Conservation (phyloP, 108 stramenopile species). For the Schizochytrium sp. region DNA sequence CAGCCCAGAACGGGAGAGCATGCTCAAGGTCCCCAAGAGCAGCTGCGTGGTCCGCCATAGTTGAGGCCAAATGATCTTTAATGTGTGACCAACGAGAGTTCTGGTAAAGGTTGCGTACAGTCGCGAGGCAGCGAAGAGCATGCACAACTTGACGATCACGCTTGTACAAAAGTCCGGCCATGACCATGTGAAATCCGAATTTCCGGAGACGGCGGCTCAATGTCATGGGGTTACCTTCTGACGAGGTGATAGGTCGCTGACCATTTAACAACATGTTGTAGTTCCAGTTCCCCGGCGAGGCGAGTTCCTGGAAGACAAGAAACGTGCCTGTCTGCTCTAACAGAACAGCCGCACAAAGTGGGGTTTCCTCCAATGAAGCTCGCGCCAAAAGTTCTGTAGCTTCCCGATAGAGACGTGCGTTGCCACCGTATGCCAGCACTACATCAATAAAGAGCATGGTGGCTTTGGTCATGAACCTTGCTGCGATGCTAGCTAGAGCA, state of each 20-base stretch:
- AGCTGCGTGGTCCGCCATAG: conserved; percentile 14
- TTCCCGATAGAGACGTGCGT: not conserved
- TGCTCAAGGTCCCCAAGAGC: conserved; percentile 10
- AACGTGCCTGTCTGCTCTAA: conserved; percentile 47
- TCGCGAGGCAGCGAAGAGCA: conserved; percentile 51
- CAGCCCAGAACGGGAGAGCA: conserved; percentile 1
- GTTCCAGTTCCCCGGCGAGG: not conserved
- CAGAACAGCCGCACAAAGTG: conserved; percentile 18
- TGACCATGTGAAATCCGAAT: conserved; percentile 54
- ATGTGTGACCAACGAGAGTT: conserved; percentile 2
- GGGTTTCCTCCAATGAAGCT: conserved; percentile 28
- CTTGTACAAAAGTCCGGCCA: conserved; percentile 42
- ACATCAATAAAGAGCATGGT: conserved; percentile 46
- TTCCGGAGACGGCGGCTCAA: conserved; percentile 32
- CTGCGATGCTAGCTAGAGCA: not conserved
- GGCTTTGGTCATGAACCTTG: conserved; percentile 4
- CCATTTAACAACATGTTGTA: not conserved
- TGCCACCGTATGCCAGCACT: conserved; percentile 17
- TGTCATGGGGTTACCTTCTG: not conserved
- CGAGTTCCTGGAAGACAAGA: conserved; percentile 40
- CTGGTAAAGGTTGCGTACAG: not conserved
- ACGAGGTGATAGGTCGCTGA: not conserved
- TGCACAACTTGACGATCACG: not conserved
- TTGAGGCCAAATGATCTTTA: conserved; percentile 16
- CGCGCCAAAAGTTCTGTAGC: conserved; percentile 19